These are phyloP conservation scores for Cordyceps farinosa DNA, from an alignment of 2,329 filamentous ascomycete species.

Conservation along the genomic window DNA sequence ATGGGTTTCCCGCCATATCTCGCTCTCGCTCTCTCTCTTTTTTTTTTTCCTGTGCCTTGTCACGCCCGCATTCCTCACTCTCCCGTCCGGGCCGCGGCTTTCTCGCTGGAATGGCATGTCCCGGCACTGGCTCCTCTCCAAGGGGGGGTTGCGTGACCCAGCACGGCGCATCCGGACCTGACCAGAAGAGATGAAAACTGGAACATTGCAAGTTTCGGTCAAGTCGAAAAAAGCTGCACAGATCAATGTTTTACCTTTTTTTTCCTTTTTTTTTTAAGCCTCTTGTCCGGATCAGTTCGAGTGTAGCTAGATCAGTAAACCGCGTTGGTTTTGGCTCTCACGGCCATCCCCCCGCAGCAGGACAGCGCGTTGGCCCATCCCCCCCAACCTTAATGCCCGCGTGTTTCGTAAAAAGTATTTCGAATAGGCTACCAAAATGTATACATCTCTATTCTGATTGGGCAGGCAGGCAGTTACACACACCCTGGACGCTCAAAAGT, in stretches of 20 bases:
- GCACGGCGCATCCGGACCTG: neutral
- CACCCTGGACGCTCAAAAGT: neutral
- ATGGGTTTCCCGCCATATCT: no score
- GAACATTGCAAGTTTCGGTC: neutral
- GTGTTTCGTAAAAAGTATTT: slow-evolving; percentile 1
- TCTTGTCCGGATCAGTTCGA: neutral
- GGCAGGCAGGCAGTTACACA: neutral
- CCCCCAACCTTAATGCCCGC: neutral
- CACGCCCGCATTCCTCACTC: slow-evolving; percentile 7
- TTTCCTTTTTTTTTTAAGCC: neutral
- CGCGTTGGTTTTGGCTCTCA: neutral
- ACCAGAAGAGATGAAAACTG: neutral
- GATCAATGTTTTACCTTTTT: slow-evolving; percentile 7
- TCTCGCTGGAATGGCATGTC: neutral
- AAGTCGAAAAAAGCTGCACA: neutral
- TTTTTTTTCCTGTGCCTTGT: neutral
- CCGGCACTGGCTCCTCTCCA: neutral
- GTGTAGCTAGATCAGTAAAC: neutral
- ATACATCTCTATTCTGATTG: neutral
- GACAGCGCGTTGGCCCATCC: neutral
- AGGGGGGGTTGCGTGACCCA: neutral
- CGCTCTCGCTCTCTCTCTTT: no score
- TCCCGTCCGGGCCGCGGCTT: neutral
- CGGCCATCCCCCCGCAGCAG: neutral
- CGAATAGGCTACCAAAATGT: neutral